Evolutionary conservation across 768 basidiomycete genomes (phyloP).

Genomic region (Leccinum subgranulosum): DNA sequence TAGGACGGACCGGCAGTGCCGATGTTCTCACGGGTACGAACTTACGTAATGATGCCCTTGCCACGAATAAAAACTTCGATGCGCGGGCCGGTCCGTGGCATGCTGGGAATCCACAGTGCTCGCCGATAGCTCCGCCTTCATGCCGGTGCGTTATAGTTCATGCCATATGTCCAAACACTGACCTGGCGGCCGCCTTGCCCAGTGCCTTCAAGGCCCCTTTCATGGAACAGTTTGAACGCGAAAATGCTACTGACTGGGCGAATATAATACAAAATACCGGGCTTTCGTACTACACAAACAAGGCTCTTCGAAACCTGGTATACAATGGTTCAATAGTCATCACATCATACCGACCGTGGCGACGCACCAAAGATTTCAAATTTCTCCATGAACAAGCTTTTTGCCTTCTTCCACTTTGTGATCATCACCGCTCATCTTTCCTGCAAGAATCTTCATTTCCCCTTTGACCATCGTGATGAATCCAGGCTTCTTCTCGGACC

Average conservation of each 20-base stretch:
- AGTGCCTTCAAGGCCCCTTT: not conserved
- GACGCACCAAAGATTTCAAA: constrained; percentile 9
- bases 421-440: constrained; percentile 29
- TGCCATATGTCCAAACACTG: not conserved
- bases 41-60: not conserved
- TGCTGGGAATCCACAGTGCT: no score
- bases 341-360: not conserved
- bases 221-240: not conserved
- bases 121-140: not conserved
- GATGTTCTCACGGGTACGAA: not conserved
- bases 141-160: not conserved
- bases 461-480: constrained; percentile 32
- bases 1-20: not conserved
- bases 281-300: constrained; percentile 10
- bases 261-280: constrained; percentile 4
- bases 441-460: constrained; percentile 33
- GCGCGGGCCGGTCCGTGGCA: no score
- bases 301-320: not conserved
- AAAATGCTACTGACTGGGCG: not conserved
- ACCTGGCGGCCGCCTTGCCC: not conserved
- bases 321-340: not conserved
- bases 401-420: constrained; percentile 29
- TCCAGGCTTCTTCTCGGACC: constrained; percentile 21
- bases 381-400: constrained; percentile 23
- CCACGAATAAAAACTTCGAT: no score